Conservation (phyloP, 352 stramenopile genomes). For the Phytophthora hibernalis region DNA sequence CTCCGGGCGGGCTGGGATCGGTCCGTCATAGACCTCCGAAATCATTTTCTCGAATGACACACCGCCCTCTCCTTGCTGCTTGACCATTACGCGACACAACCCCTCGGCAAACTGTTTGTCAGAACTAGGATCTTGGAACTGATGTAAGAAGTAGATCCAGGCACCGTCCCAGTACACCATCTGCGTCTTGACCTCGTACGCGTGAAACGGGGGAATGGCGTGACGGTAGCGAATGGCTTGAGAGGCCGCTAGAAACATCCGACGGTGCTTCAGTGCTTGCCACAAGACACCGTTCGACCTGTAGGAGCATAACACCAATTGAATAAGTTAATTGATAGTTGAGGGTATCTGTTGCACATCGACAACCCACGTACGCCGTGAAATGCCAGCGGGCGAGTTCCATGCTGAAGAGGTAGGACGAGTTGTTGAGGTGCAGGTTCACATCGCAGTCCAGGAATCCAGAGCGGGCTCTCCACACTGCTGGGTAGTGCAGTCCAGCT, state of each 20-base stretch:
- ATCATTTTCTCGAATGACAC: slow-evolving; percentile 42
- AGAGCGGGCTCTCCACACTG: slow-evolving; percentile 73
- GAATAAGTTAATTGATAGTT: not conserved
- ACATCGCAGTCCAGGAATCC: slow-evolving; percentile 86
- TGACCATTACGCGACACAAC: slow-evolving; percentile 43
- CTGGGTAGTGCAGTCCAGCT: slow-evolving; percentile 65
- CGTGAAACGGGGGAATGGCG: slow-evolving; percentile 52
- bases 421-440: slow-evolving; percentile 90
- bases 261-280: slow-evolving; percentile 63
- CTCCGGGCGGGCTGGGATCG: slow-evolving; percentile 21
- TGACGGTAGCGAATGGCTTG: slow-evolving; percentile 67
- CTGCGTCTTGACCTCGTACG: slow-evolving; percentile 64
- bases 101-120: slow-evolving; percentile 67
- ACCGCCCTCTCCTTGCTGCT: slow-evolving; percentile 18
- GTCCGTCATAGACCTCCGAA: slow-evolving; percentile 36
- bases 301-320: not conserved
- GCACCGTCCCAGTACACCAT: slow-evolving; percentile 59
- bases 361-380: slow-evolving; percentile 53
- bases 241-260: slow-evolving; percentile 68
- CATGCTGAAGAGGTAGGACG: slow-evolving; percentile 84
- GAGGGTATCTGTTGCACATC: not conserved
- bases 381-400: slow-evolving; percentile 91
- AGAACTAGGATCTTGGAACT: slow-evolving; percentile 59
- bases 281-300: slow-evolving; percentile 56
- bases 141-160: slow-evolving; percentile 72